Base-by-base conservation (phyloP, 805 yeast genomes). In the Spathaspora arborariae region DNA sequence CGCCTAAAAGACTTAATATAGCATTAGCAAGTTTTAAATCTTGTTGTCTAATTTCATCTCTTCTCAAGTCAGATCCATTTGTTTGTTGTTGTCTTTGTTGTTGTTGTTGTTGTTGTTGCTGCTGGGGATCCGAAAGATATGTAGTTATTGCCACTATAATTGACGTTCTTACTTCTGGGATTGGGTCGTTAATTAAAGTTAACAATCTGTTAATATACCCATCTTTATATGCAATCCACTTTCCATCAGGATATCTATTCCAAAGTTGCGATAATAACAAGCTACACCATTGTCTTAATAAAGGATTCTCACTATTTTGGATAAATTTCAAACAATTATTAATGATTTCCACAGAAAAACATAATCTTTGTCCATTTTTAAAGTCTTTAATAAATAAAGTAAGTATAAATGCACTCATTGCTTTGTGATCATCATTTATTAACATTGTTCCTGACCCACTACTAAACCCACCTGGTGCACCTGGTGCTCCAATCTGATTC, bases 131-230 rank as follows among this genome's bases (percentile, higher is more conserved):
- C 3, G 84, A 80, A 30, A 86, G 64, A 57, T 83, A 88, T 34
- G 82, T 79, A 3, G 89, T 80, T 42, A 92, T 68, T 0, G 96
- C 86, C 27, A 82, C 69, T 10, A 94, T 68, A 3, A 88, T 80
- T 0, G 97, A 88, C 0, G 97, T 85, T 46, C 98, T 74, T 1
- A 94, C 96, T 63, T 94, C 99, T 0, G 98, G 97, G 41, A 92
- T 89, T 0, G 97, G 96, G 60, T 94, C 98, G 51, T 78, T 79
- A 15, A 90, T 73, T 35, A 87, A 67, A 20, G 70, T 69, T 26
- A 82, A 61, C 22, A 92, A 56, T 52, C 76, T 76, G 19, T 74
- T 79, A 13, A 85, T 64, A 20, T 80, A 76, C 0, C 85, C 85
- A 46, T 82, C 84, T 52, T 83, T 80, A 53, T 80, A 75, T 20